Base-by-base conservation (phyloP, 768 basidiomycete genomes). In the Cystofilobasidium ferigula region DNA sequence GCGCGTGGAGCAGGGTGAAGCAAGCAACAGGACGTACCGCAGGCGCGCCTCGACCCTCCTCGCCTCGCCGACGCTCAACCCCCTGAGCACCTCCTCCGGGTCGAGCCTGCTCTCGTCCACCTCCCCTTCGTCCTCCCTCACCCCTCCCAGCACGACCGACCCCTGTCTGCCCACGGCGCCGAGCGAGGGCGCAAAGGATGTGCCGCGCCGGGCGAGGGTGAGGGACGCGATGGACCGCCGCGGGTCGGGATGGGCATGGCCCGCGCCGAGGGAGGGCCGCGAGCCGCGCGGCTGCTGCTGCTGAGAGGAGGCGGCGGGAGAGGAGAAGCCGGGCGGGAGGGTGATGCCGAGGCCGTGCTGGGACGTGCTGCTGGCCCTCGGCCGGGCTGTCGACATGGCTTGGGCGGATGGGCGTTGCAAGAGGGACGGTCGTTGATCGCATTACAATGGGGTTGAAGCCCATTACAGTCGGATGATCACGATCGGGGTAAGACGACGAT, bases 21-120 rank as follows among this genome's bases (percentile, higher is more conserved):
- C 6, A 32, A 40, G 24, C 34, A 40, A 7, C 18, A 30, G 16
- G 14, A 57, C 67, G 57, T 18, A 68, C 67, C 61, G 45, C 1
- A 68, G 38, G n/a, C 45, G 57, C 1, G 54, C 56, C 40, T 68
- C 67, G 5, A 68, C 61, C 45, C 67, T 45, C 38, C 58, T 62
- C 1, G 59, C 67, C 57, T 68, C 67, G 1, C 67, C 57, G 1
- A 68, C 62, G 36, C 54, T 60, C 30, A 68, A 45, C 16, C 48
- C 45, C 34, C 57, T 36, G 22, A 68, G 58, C 26, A 63, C 40
- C 43, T 68, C 67, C 24, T 68, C 67, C 4, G 67, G 42, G 26
- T 68, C 67, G 16, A 67, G 51, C 13, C 51, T 6, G 4, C 18
- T 22, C 51, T 54, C 51, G 30, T 54, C 51, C 10, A 54, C 51